phyloP scores from a whole-genome alignment of 208 protist species.

The Acanthamoeba royreba region DNA sequence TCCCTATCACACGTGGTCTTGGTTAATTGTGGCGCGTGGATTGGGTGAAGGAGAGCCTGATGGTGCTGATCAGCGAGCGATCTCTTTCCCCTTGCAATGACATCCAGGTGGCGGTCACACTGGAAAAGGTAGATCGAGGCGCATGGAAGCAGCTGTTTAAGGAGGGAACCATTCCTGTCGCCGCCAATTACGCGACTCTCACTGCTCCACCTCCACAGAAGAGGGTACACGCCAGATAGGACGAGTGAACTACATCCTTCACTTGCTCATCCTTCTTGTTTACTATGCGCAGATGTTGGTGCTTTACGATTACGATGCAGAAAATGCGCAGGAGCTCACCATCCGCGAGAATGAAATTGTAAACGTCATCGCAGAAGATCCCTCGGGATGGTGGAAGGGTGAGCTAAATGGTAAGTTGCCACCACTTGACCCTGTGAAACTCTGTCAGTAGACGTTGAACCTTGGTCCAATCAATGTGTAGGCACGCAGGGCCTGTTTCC shows the following conservation, averaged over 20 bases:
- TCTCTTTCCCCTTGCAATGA: too few relatives aligned
- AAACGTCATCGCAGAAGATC: not conserved
- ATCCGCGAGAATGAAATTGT: constrained; percentile 1
- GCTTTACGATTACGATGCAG: not conserved
- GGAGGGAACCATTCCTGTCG: not conserved
- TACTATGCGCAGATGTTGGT: not conserved
- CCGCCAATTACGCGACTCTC: not conserved
- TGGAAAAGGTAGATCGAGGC: not conserved
- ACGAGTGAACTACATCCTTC: not conserved
- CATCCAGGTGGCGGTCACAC: not conserved
- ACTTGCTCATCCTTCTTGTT: not conserved
- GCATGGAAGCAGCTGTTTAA: not conserved
- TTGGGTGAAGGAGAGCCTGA: not conserved
- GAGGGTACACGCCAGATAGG: not conserved
- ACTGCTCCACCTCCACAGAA: not conserved
- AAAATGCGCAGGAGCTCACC: not conserved
- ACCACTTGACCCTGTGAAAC: too few relatives aligned
- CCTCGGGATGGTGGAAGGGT: constrained; percentile 1
- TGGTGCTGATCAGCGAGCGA: not conserved
- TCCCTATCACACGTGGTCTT: not conserved
- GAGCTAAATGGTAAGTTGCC: not conserved
- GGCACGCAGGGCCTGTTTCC: not conserved
- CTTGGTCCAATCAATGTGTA: too few relatives aligned
- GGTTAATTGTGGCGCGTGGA: not conserved
- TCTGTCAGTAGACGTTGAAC: too few relatives aligned